Evolutionary conservation across 257 asterid genomes (phyloP).

Genomic region (Sherardia arvensis): DNA sequence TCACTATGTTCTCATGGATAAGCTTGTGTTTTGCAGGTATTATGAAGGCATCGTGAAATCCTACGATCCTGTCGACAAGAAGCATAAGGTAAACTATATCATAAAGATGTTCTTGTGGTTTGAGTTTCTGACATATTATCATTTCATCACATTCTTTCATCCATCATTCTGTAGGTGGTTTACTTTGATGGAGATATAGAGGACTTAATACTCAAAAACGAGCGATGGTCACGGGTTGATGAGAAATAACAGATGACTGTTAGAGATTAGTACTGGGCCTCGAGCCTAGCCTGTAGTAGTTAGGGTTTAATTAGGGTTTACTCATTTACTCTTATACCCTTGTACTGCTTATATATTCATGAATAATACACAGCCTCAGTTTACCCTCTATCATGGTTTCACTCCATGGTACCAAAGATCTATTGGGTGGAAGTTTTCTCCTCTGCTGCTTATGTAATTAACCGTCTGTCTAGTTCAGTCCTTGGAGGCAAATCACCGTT

Average conservation of each 20-base stretch:
- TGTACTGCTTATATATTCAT: too few species aligned
- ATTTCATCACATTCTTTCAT: neutral
- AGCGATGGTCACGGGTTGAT: conserved; percentile 1
- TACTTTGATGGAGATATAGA: conserved; percentile 34
- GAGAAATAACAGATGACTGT: conserved; percentile 1
- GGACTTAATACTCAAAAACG: conserved; percentile 26
- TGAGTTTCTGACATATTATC: neutral
- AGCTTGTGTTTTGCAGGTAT: conserved; percentile 28
- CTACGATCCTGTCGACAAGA: conserved; percentile 31
- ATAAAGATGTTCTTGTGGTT: neutral
- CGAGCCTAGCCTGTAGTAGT: too few species aligned
- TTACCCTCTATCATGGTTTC: too few species aligned
- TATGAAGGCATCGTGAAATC: conserved; percentile 36
- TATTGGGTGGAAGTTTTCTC: too few species aligned
- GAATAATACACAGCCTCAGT: too few species aligned
- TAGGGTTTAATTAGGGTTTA: too few species aligned
- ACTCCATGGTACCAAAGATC: too few species aligned
- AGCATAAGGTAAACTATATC: conserved; percentile 33
- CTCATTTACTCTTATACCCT: too few species aligned
- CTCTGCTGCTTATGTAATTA: too few species aligned
- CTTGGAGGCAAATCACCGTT: too few species aligned
- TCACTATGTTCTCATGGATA: conserved; percentile 3
- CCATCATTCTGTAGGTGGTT: conserved; percentile 21
- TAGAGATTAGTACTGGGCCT: too few species aligned
- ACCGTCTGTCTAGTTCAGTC: too few species aligned